These are phyloP conservation scores for Nannochloris sp. DNA, from an alignment of 139 green algal genomes.

Conservation along the genomic window DNA sequence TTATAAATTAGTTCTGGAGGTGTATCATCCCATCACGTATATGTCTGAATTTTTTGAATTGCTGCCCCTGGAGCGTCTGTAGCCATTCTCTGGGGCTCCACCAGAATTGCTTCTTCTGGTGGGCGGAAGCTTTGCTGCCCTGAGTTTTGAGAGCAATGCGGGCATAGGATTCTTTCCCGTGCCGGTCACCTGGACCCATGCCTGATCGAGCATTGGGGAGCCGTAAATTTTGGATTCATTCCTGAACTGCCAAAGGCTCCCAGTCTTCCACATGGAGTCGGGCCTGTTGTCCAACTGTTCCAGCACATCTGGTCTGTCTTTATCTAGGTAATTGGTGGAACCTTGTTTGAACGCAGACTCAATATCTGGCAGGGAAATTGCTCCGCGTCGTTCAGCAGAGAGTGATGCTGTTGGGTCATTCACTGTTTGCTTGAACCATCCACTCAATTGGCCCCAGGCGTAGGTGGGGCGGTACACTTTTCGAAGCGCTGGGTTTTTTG, in stretches of 20 bases:
- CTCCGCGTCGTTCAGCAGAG: conserved; percentile 68
- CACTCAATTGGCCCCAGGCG: conserved; percentile 74
- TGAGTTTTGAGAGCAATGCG: conserved; percentile 15
- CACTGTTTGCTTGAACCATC: conserved; percentile 89
- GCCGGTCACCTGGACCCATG: conserved; percentile 11
- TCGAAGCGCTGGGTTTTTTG: conserved; percentile 20
- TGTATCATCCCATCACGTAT: neutral
- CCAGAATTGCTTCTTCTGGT: conserved; percentile 7
- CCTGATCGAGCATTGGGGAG: conserved; percentile 64
- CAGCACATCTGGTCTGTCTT: conserved; percentile 57
- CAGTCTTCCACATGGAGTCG: conserved; percentile 61
- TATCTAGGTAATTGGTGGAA: conserved; percentile 1
- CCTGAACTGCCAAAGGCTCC: conserved; percentile 56
- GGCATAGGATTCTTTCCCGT: neutral
- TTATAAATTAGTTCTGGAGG: neutral
- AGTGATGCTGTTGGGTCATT: conserved; percentile 75
- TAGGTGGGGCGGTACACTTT: conserved; percentile 77
- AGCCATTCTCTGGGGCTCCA: conserved; percentile 1
- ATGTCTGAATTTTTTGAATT: neutral
- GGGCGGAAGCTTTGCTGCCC: conserved; percentile 7
- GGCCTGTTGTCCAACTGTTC: conserved; percentile 48
- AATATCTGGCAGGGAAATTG: conserved; percentile 74
- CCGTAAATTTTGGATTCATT: conserved; percentile 78
- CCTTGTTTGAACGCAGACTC: conserved; percentile 47
- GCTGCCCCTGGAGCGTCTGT: neutral